These are phyloP conservation scores for Agrostemma githago DNA, from an alignment of 148 eudicot genomes.

Conservation along the genomic window DNA sequence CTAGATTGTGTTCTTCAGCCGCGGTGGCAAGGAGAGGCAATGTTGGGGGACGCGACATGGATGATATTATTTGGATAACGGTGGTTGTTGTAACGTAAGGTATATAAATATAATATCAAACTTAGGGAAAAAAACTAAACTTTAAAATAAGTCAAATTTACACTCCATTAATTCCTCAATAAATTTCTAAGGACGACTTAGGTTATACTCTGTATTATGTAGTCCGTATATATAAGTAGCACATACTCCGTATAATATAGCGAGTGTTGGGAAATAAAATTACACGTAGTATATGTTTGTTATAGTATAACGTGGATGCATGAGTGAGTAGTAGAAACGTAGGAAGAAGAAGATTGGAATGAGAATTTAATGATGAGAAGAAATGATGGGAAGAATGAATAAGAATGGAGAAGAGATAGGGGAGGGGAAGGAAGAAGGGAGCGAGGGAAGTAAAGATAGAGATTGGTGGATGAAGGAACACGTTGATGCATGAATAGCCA, in stretches of 20 bases:
- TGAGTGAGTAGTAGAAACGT: background rate
- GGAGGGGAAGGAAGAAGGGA: constrained; percentile 1
- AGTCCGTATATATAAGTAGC: too few relatives aligned
- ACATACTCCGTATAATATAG: too few relatives aligned
- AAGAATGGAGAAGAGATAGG: background rate
- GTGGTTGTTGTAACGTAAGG: background rate
- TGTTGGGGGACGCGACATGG: constrained; percentile 27
- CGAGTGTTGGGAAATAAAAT: background rate
- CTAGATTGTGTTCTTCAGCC: constrained; percentile 14
- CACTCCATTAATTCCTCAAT: constrained; percentile 11
- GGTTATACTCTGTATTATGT: too few relatives aligned
- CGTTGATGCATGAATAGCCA: constrained; percentile 35
- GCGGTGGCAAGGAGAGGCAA: constrained; percentile 15
- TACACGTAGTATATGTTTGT: background rate
- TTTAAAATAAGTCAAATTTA: background rate
- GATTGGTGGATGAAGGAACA: constrained; percentile 30
- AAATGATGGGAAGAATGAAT: background rate
- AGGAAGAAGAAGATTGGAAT: background rate
- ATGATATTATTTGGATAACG: background rate
- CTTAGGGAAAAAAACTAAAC: background rate
- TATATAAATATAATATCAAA: background rate
- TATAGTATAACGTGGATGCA: constrained; percentile 5
- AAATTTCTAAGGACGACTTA: background rate
- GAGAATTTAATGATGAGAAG: background rate
- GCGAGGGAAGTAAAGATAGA: constrained; percentile 2